Percentiles rank a stretch among this genome's conserved stretches.
These are phyloP conservation scores for Tulasnella sp. DNA, from an alignment of 768 basidiomycete genomes.

Conservation along the genomic window DNA sequence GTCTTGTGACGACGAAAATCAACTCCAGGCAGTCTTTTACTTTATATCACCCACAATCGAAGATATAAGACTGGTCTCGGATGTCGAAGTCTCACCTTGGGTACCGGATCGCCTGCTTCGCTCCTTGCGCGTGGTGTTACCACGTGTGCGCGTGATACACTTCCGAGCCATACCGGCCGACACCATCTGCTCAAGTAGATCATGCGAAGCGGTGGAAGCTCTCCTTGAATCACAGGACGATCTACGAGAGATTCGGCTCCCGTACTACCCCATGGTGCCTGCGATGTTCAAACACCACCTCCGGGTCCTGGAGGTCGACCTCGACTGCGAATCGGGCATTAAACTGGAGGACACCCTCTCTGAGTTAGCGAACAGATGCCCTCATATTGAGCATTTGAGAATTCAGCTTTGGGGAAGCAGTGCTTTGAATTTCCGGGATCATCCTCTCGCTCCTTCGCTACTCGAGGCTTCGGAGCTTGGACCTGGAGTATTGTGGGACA, in stretches of 20 bases:
- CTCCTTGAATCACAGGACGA: not conserved
- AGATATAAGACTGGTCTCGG: not conserved
- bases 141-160: not conserved
- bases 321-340: not conserved
- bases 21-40: not conserved
- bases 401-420: not conserved
- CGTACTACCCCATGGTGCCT: not conserved
- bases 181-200: too few species aligned
- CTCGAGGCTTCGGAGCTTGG: not conserved
- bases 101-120: not conserved
- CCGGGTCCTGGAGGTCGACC: not conserved
- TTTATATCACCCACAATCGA: not conserved
- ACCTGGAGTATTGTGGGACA: not conserved
- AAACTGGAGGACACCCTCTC: not conserved
- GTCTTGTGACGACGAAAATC: not conserved
- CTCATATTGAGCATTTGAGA: not conserved
- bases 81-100: not conserved
- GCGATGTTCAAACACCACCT: not conserved
- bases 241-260: not conserved
- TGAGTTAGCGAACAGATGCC: not conserved
- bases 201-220: not conserved
- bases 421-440: not conserved
- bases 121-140: not conserved
- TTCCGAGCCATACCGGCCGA: not conserved
- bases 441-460: not conserved